A percentile compares a stretch with the other conserved stretches of the same genome.
Conservation (phyloP, 306 rosid genomes). For the Citrullus mucosospermus region DNA sequence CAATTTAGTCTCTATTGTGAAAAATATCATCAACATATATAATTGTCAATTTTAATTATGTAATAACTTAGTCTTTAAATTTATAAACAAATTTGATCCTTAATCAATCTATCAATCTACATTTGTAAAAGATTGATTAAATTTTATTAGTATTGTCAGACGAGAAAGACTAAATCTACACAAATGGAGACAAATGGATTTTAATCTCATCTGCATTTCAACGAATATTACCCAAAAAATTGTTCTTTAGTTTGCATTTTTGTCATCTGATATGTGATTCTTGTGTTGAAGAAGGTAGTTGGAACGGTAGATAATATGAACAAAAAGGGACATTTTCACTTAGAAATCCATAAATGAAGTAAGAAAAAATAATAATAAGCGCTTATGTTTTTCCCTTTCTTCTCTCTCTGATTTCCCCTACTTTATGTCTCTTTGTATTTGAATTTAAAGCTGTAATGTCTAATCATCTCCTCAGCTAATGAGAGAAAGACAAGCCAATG, state of each 20-base stretch:
- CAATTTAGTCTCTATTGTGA: too few species aligned
- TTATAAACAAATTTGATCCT: too few species aligned
- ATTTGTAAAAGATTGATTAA: too few species aligned
- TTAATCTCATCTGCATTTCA: constrained; percentile 1
- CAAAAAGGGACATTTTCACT: not conserved
- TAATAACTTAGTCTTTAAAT: too few species aligned
- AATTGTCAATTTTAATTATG: too few species aligned
- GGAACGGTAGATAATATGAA: constrained; percentile 4
- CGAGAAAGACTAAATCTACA: too few species aligned
- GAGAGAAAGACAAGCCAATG: constrained; percentile 1
- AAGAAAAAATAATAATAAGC: not conserved
- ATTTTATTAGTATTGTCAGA: too few species aligned
- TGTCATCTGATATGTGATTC: not conserved
- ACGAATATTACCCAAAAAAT: not conserved
- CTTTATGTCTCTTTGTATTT: constrained; percentile 4
- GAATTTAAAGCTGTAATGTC: not conserved
- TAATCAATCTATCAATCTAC: too few species aligned
- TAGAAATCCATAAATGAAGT: not conserved
- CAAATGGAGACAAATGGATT: not conserved
- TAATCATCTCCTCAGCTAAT: not conserved
- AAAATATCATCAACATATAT: too few species aligned
- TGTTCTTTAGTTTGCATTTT: not conserved
- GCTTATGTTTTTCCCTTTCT: not conserved
- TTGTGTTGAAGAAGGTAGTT: not conserved
- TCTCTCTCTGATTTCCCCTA: not conserved